Evolutionary conservation across 495 filamentous ascomycete genomes (phyloP).

Genomic region (Evansstolkia leycettana): DNA sequence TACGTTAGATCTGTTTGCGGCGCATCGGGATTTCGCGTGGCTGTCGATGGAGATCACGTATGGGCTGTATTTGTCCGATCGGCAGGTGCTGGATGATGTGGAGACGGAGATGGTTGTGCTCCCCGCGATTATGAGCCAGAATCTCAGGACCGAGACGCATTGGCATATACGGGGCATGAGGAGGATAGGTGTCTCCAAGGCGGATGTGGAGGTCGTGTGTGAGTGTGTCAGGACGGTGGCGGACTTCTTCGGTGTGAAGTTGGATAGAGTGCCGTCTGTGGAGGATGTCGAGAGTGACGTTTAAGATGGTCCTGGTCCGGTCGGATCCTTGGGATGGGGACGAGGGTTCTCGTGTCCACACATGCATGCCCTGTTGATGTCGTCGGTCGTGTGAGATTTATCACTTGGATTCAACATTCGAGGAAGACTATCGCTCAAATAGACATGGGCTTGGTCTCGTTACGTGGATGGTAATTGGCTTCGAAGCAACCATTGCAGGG

Average conservation of each 20-base stretch:
- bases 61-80: constrained; percentile 39
- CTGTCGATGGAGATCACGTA: constrained; percentile 29
- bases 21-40: constrained; percentile 6
- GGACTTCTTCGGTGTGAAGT: neutral
- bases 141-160: constrained; percentile 27
- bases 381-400: no score
- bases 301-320: no score
- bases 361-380: no score
- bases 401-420: no score
- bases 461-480: no score
- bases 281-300: neutral
- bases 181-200: constrained; percentile 27
- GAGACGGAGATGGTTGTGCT: constrained; percentile 39
- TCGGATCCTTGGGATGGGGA: no score
- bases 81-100: constrained; percentile 26
- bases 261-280: neutral
- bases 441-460: no score
- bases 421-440: no score
- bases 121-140: constrained; percentile 40
- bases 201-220: constrained; percentile 29
- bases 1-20: constrained; percentile 16
- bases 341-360: no score
- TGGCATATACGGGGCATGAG: constrained; percentile 39
- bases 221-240: neutral
- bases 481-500: no score